Conservation (phyloP, 306 rosid species). For the Parietaria judaica region DNA sequence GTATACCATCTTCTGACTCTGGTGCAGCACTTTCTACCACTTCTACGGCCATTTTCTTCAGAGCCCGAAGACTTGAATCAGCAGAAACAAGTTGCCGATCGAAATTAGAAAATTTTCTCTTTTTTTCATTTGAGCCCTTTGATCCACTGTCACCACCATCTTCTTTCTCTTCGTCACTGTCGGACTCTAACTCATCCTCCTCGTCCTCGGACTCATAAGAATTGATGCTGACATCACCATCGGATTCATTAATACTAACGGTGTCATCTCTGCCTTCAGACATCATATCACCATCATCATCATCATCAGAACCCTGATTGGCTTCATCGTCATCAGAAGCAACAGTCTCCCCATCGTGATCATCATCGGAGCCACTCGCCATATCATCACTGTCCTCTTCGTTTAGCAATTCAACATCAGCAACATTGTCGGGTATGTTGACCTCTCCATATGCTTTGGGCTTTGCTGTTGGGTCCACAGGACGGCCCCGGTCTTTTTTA, state of each 20-base stretch:
- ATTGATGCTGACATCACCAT: slow-evolving; percentile 23
- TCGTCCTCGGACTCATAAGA: slow-evolving; percentile 30
- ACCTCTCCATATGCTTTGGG: slow-evolving; percentile 85
- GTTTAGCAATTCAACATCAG: slow-evolving; percentile 65
- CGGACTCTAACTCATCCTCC: slow-evolving; percentile 14
- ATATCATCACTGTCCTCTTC: slow-evolving; percentile 25
- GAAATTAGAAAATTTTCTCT: slow-evolving; percentile 63
- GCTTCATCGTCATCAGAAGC: slow-evolving; percentile 38
- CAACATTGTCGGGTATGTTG: slow-evolving; percentile 45
- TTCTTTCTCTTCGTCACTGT: slow-evolving; percentile 22
- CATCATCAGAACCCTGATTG: slow-evolving; percentile 27
- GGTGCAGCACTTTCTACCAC: slow-evolving; percentile 11
- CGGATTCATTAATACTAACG: slow-evolving; percentile 26
- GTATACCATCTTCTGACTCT: slow-evolving; percentile 59
- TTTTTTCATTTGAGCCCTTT: slow-evolving; percentile 32
- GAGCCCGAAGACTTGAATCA: slow-evolving; percentile 76
- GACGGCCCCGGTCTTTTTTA: slow-evolving; percentile 93
- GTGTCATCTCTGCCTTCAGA: slow-evolving; percentile 33
- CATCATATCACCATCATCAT: slow-evolving; percentile 27
- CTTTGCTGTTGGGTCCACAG: slow-evolving; percentile 51
- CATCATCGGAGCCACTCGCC: slow-evolving; percentile 40
- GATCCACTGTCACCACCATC: slow-evolving; percentile 22
- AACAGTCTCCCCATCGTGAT: slow-evolving; percentile 28
- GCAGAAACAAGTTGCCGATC: slow-evolving; percentile 44
- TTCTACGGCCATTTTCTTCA: slow-evolving; percentile 55